Conservation (phyloP, 2,329 filamentous ascomycete genomes). For the Fusarium bactridioides region DNA sequence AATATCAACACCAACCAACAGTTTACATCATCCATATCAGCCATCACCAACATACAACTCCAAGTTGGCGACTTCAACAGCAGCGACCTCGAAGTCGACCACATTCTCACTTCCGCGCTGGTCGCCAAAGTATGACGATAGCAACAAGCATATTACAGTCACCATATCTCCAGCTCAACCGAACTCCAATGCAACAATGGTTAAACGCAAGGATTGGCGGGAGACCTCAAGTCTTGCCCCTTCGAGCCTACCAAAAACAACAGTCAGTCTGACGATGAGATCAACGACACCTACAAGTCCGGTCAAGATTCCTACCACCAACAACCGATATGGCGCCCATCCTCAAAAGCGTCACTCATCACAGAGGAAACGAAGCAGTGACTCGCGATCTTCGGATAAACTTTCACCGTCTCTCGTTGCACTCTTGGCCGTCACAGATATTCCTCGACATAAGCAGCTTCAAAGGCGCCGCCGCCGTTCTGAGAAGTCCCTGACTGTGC, state of each 20-base stretch:
- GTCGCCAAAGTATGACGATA: constrained; percentile 45
- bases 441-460: constrained; percentile 58
- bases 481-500: constrained; percentile 56
- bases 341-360: constrained; percentile 49
- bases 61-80: constrained; percentile 21
- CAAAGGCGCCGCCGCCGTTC: constrained; percentile 44
- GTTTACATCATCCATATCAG: constrained; percentile 9
- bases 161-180: constrained; percentile 35
- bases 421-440: constrained; percentile 68
- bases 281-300: constrained; percentile 56
- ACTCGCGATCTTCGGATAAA: constrained; percentile 60
- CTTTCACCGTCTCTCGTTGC: constrained; percentile 68
- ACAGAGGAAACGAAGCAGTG: constrained; percentile 49
- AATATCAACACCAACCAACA: constrained; percentile 3
- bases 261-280: constrained; percentile 39
- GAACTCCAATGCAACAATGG: constrained; percentile 45
- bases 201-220: constrained; percentile 46
- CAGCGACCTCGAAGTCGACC: constrained; percentile 30
- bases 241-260: constrained; percentile 41
- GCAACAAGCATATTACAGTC: constrained; percentile 37
- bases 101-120: constrained; percentile 32
- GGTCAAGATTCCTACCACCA: constrained; percentile 62
- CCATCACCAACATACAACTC: constrained; percentile 2
- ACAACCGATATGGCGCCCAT: constrained; percentile 47
- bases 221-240: constrained; percentile 41